These are phyloP conservation scores for Pleurotus tuoliensis DNA, from an alignment of 768 basidiomycete genomes.

Conservation along the genomic window DNA sequence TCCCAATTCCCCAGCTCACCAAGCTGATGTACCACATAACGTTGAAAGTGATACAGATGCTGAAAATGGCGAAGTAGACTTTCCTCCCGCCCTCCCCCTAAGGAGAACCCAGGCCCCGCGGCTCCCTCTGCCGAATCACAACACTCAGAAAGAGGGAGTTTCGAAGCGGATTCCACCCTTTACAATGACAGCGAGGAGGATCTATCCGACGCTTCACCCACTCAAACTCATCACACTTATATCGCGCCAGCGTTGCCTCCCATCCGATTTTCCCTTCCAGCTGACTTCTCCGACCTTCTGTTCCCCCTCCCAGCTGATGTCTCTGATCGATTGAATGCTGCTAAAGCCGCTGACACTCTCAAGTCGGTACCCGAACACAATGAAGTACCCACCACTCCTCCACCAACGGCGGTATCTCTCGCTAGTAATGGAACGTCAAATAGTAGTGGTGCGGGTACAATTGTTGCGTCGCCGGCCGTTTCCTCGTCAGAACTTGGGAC, in stretches of 20 bases:
- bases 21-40: constrained; percentile 65
- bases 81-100: constrained; percentile 18
- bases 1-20: constrained; percentile 59
- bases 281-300: constrained; percentile 77
- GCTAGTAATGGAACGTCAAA: constrained; percentile 22
- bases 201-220: constrained; percentile 53
- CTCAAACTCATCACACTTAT: constrained; percentile 72
- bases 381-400: constrained; percentile 24
- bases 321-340: constrained; percentile 26
- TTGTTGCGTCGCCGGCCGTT: neutral
- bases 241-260: constrained; percentile 87
- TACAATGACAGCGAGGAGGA: constrained; percentile 40
- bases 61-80: constrained; percentile 35
- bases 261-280: constrained; percentile 85
- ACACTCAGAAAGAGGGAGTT: neutral
- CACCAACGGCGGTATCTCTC: constrained; percentile 28
- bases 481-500: neutral
- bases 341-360: constrained; percentile 44
- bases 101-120: neutral
- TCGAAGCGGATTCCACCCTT: constrained; percentile 17
- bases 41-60: constrained; percentile 74
- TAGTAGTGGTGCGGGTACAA: constrained; percentile 20
- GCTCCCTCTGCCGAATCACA: neutral
- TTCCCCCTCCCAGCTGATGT: constrained; percentile 45
- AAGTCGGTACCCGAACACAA: constrained; percentile 37